phyloP scores from a whole-genome alignment of 2,329 filamentous ascomycete genomes.

The Diaporthe capsici region DNA sequence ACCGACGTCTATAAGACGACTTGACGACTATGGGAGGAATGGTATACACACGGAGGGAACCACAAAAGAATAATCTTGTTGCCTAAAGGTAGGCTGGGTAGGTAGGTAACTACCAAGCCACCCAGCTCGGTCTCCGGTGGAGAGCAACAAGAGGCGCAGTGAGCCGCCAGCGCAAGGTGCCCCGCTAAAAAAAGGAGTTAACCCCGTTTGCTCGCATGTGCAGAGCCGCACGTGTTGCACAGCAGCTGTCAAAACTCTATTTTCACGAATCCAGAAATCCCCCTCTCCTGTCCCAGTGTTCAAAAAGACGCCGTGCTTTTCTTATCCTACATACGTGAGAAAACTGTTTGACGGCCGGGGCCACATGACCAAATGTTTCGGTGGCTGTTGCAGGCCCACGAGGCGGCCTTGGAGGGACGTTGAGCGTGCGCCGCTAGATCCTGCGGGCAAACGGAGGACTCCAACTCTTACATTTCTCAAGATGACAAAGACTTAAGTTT shows the following conservation, averaged over 20 bases:
- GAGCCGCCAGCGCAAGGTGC: neutral
- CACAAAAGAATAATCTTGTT: neutral
- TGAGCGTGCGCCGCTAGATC: slow-evolving; percentile 11
- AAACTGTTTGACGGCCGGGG: neutral
- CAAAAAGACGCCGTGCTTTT: neutral
- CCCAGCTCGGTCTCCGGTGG: neutral
- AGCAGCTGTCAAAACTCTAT: neutral
- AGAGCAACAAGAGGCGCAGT: neutral
- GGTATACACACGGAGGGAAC: too few relatives aligned
- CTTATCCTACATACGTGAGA: neutral
- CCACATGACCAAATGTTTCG: neutral
- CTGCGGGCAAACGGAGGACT: neutral
- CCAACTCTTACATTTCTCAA: neutral
- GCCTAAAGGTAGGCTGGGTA: neutral
- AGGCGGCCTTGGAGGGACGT: neutral
- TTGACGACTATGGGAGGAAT: neutral
- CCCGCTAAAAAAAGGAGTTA: neutral
- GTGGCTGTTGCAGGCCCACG: slow-evolving; percentile 15
- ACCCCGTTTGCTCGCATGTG: neutral
- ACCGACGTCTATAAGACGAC: neutral
- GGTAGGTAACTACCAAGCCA: neutral
- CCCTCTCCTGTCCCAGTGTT: neutral
- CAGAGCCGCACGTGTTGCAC: slow-evolving; percentile 23
- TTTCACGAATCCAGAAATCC: too few relatives aligned
- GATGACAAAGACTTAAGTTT: neutral